These are phyloP conservation scores for Globisporangium acanthophoron DNA, from an alignment of 352 stramenopile genomes.

Conservation along the genomic window DNA sequence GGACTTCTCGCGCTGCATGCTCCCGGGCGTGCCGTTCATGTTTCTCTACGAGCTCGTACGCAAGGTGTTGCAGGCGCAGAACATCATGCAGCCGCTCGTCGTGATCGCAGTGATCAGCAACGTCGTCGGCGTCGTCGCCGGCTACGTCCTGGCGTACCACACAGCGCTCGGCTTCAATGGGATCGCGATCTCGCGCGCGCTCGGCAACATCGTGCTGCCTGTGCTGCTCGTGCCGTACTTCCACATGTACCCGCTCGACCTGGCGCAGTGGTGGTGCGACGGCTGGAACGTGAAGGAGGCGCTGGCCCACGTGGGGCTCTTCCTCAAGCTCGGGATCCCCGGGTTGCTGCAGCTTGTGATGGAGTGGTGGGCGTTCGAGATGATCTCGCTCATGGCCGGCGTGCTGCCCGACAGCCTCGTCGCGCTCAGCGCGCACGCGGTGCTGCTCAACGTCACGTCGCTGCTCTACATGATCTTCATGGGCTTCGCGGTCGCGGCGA, in stretches of 20 bases:
- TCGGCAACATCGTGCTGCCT: conserved; percentile 46
- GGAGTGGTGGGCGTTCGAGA: conserved; percentile 67
- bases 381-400: conserved; percentile 47
- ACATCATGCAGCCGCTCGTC: conserved; percentile 72
- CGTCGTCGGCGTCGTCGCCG: conserved; percentile 54
- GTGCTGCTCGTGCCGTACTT: conserved; percentile 55
- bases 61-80: conserved; percentile 76
- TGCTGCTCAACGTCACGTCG: conserved; percentile 58
- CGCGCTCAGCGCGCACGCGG: conserved; percentile 50
- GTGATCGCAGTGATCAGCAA: conserved; percentile 53
- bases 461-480: conserved; percentile 63
- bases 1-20: conserved; percentile 45
- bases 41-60: conserved; percentile 80
- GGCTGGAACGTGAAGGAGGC: conserved; percentile 35
- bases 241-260: conserved; percentile 22
- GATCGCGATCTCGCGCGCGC: conserved; percentile 51
- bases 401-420: conserved; percentile 46
- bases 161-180: conserved; percentile 68
- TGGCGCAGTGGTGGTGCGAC: conserved; percentile 34
- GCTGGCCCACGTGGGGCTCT: conserved; percentile 26
- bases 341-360: conserved; percentile 56
- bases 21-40: conserved; percentile 59
- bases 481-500: conserved; percentile 42
- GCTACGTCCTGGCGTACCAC: conserved; percentile 68
- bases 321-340: conserved; percentile 44